Evolutionary conservation across 2,329 filamentous ascomycete species (phyloP).

Genomic region (Fusarium sp.): DNA sequence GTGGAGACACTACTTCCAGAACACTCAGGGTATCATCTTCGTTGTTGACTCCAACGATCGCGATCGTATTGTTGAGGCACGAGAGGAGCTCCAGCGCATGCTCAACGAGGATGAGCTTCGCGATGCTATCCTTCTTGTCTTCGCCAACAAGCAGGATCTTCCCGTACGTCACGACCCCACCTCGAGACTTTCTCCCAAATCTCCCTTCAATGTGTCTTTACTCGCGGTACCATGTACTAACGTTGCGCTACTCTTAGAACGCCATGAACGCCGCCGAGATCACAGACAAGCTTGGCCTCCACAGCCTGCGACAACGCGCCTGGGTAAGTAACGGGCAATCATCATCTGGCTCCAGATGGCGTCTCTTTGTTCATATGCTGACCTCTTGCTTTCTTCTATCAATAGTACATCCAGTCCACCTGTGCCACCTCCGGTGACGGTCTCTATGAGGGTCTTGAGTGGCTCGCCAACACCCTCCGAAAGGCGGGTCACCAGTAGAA

Average conservation of each 20-base stretch:
- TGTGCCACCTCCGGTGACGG: constrained; percentile 98
- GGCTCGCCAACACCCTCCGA: constrained; percentile 84
- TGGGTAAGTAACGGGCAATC: constrained; percentile 78
- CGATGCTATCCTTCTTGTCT: constrained; percentile 95
- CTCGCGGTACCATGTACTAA: constrained; percentile 28
- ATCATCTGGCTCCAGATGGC: not conserved
- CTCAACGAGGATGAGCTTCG: constrained; percentile 99
- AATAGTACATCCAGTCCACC: constrained; percentile 97
- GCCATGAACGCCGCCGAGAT: constrained; percentile 99
- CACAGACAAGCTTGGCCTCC: constrained; percentile 99
- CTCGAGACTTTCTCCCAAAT: constrained; percentile 10
- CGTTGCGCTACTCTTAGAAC: constrained; percentile 67
- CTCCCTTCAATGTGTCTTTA: not conserved
- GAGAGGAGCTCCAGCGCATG: constrained; percentile 97
- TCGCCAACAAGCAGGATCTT: constrained; percentile 99
- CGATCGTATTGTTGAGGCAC: constrained; percentile 96
- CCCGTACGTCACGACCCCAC: constrained; percentile 70
- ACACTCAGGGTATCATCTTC: constrained; percentile 99
- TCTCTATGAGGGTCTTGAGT: constrained; percentile 99
- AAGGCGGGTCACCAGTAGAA: constrained; percentile 75
- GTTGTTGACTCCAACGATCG: constrained; percentile 99
- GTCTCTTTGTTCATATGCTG: constrained; percentile 29
- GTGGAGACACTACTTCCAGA: constrained; percentile 99
- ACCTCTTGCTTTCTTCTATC: constrained; percentile 26
- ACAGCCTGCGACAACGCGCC: constrained; percentile 97